phyloP scores from a whole-genome alignment of 805 yeast species.

The Jamesozyma jinghongensis region DNA sequence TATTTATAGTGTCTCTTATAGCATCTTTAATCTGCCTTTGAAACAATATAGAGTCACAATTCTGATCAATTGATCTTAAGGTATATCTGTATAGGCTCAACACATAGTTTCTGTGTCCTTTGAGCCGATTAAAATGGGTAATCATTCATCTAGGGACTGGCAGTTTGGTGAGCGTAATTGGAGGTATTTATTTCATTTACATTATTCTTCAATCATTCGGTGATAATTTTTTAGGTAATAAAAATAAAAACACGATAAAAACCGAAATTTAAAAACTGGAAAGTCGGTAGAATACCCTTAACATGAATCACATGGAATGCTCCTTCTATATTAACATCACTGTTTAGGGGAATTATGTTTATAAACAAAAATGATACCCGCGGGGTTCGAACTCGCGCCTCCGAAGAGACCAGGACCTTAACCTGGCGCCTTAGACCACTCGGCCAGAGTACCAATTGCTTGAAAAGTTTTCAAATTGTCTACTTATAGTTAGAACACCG shows the following conservation, averaged over 20 bases:
- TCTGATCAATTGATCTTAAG: background rate
- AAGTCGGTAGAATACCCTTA: no score
- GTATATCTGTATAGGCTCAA: constrained; percentile 2
- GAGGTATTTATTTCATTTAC: no score
- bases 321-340: no score
- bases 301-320: no score
- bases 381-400: constrained; percentile 7
- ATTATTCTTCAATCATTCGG: no score
- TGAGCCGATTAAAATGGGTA: background rate
- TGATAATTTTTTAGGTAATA: no score
- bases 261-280: no score
- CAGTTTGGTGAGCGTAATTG: no score
- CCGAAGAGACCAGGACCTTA: constrained; percentile 8
- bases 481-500: no score
- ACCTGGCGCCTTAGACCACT: constrained; percentile 10
- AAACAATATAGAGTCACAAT: background rate
- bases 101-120: constrained; percentile 2
- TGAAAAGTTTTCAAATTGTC: no score
- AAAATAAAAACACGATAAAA: no score
- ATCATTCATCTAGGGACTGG: background rate
- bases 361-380: constrained; percentile 4
- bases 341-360: no score
- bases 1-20: constrained; percentile 2
- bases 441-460: constrained; percentile 9
- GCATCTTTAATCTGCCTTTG: background rate